Base-by-base conservation (phyloP, 164 flowering plant genomes). In the Vitis amurensis region DNA sequence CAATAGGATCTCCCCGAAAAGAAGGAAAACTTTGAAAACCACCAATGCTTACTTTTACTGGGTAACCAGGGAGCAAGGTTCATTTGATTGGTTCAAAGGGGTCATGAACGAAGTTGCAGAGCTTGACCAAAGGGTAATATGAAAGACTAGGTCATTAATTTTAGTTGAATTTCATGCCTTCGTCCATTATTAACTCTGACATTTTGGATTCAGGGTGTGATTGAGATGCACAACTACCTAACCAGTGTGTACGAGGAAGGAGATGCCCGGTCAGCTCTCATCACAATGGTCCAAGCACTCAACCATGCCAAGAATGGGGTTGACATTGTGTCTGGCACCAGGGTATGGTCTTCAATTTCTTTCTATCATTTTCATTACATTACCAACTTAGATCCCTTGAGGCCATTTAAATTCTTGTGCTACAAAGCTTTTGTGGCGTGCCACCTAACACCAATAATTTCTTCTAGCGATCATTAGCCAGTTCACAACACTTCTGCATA, bases 221-320 rank as follows among this genome's bases (percentile, higher is more conserved):
- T 96, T 63, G 99, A 96, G 78, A 93, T 96, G 99, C 99, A 96
- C 72, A 93, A 96, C 67, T 93, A 96, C 81, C 78, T 96, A 79
- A 96, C 99, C 2, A 96, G 99, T 67, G 98, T 96, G 27, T 96
- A 96, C 37, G 98, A 96, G 74, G 99, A 96, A 89, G 98, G 99
- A 0, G 99, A 96, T 82, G 98, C 99, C 13, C 89, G 99, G n/a
- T 96, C 99, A 16, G 91, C 99, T 68, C 97, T 96, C 62, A 96
- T 96, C 71, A 88, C 99, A 59, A 93, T 96, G 99, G 97, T 96
- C 57, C 98, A 93, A 79, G 97, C 98, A 37, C 91, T 96, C 47
- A 93, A 93, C 80, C 98, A 93, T 81, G 98, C 99, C 63, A 96
- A 93, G 79, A 89, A 93, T 64, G 99, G 99, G 14, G 90, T 96